Evolutionary conservation across 176 grass and related monocot genomes (phyloP).

Genomic region (Coix lacrymajobi): DNA sequence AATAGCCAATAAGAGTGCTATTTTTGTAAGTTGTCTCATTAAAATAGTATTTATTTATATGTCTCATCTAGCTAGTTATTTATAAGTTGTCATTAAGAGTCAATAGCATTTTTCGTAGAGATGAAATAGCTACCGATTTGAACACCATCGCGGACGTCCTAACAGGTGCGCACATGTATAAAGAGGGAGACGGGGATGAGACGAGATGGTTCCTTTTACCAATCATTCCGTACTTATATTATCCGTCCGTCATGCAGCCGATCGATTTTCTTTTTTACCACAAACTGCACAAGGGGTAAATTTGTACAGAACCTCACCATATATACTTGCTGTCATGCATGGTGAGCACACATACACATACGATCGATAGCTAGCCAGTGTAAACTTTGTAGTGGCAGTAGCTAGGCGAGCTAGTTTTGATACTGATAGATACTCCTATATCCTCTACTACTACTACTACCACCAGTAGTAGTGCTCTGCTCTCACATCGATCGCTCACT

Average conservation of each 20-base stretch:
- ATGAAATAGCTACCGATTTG: too few relatives aligned
- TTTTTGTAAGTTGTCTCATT: too few relatives aligned
- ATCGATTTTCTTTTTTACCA: not conserved
- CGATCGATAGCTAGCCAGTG: too few relatives aligned
- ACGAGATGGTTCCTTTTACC: not conserved
- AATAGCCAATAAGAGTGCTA: too few relatives aligned
- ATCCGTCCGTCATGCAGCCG: not conserved
- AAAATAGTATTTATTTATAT: too few relatives aligned
- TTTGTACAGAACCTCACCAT: not conserved
- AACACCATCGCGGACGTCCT: too few relatives aligned
- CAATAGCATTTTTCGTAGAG: too few relatives aligned
- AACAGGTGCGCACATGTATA: not conserved
- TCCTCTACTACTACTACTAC: not conserved
- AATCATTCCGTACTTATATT: conserved; percentile 36
- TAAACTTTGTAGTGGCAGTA: not conserved
- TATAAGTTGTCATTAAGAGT: too few relatives aligned
- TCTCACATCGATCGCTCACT: conserved; percentile 35
- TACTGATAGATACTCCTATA: conserved; percentile 31
- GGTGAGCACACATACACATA: not conserved
- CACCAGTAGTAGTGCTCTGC: conserved; percentile 20
- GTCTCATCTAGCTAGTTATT: too few relatives aligned
- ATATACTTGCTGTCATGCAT: not conserved
- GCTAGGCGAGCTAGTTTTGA: conserved; percentile 19
- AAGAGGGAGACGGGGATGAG: not conserved
- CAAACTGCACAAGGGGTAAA: not conserved